These are phyloP conservation scores for Heimioporus sp. DNA, from an alignment of 768 basidiomycete species.

Conservation along the genomic window DNA sequence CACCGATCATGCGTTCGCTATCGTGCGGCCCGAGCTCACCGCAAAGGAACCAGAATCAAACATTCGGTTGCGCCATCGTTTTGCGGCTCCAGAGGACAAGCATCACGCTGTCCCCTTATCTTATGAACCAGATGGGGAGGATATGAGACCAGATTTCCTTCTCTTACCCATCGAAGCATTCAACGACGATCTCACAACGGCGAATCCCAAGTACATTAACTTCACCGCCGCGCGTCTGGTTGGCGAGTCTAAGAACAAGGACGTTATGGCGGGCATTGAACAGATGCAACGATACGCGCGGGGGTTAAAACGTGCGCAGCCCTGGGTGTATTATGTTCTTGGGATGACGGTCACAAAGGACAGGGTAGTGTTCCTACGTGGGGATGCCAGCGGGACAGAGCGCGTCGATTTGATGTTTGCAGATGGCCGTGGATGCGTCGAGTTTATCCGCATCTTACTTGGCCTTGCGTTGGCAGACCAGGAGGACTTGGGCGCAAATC, in stretches of 20 bases:
- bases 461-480: too few relatives aligned
- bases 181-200: background rate
- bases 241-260: background rate
- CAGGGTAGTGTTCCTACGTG: too few relatives aligned
- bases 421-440: too few relatives aligned
- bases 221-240: background rate
- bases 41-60: background rate
- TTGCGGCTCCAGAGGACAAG: constrained; percentile 2
- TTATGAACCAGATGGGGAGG: constrained; percentile 2
- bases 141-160: constrained; percentile 6
- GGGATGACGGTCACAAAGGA: too few relatives aligned
- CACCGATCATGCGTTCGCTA: background rate
- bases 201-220: background rate
- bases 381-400: too few relatives aligned
- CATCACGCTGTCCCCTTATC: constrained; percentile 32
- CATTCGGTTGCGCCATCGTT: background rate
- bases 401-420: too few relatives aligned
- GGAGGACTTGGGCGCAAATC: too few relatives aligned
- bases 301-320: too few relatives aligned
- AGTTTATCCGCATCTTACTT: too few relatives aligned
- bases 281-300: too few relatives aligned
- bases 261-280: too few relatives aligned
- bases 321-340: too few relatives aligned
- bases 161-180: constrained; percentile 2
- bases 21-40: background rate